Evolutionary conservation across 805 yeast genomes (phyloP), one percentile per base, ranked within the genome.

Genomic region (Yamadazyma paraphyllophila): DNA sequence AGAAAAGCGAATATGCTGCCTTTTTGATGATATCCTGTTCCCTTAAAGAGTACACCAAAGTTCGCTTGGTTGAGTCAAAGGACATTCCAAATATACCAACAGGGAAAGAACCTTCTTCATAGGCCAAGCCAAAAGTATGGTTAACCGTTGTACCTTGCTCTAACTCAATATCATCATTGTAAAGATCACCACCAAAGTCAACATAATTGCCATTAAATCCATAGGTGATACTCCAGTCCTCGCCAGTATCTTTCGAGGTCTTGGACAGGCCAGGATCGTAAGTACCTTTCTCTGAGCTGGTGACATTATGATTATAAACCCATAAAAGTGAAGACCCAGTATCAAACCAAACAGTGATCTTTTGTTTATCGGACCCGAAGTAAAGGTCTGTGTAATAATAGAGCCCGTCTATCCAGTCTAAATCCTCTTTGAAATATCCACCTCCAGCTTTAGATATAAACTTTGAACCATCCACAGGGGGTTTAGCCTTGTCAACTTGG

Each of bases 1-100:
- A 63, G 52, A 61, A 70, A 44, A 71, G 59, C 12, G 73, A 67
- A 53, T 70, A 71, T 30, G 67, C 66, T 34, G 52, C 51, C 47
- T 62, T 66, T 30, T 64, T 53, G 27, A 39, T 39, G 12, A 17
- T 14, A 6, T 31, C 40, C n/a, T 37, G 32, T 15, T 37, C 40
- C 14, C 20, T 37, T 12, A 37, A 37, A 50, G 52, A 67, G 9
- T 37, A 37, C 8, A 37, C 40, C 16, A 37, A n/a, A 66, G 42
- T 53, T 43, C 10, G 74, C 73, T 44, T 59, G 59, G 4, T 52
- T 7, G 24, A 14, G 16, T 37, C 40, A 37, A 37, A 37, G 4
- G 40, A 37, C 40, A 37, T 37, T n/a, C 40, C 40, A 17, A 37
- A 13, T 5, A 37, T 37, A 25, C 45, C 46, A 62, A 62, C 57